phyloP scores from a whole-genome alignment of 139 green algal genomes.

The Tetraselmis striata region DNA sequence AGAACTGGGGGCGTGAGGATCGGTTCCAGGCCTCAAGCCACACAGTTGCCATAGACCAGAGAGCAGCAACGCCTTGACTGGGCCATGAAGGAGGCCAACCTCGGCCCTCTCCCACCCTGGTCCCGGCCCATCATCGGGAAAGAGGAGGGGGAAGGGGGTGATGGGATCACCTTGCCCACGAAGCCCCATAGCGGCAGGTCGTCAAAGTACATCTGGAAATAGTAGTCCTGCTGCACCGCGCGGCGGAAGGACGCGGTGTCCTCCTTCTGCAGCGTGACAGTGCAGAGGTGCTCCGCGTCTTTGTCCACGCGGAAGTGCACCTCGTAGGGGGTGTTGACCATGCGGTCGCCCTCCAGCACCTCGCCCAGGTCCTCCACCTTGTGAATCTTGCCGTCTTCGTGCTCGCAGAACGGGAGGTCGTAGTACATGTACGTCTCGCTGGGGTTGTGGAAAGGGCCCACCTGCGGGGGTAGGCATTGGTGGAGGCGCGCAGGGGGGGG shows the following conservation, averaged over 20 bases:
- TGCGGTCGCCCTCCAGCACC: constrained; percentile 10
- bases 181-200: constrained; percentile 97
- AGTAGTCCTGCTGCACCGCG: constrained; percentile 15
- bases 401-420: constrained; percentile 17
- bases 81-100: too few relatives aligned
- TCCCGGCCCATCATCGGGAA: too few relatives aligned
- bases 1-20: too few relatives aligned
- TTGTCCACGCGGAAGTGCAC: constrained; percentile 9
- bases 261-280: constrained; percentile 3
- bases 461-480: too few relatives aligned
- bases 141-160: too few relatives aligned
- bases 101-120: too few relatives aligned
- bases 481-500: too few relatives aligned
- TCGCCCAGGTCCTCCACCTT: constrained; percentile 9
- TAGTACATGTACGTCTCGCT: constrained; percentile 22
- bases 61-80: too few relatives aligned
- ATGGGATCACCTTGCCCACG: constrained; percentile 84
- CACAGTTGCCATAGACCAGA: too few relatives aligned
- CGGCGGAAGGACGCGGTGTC: constrained; percentile 3
- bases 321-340: constrained; percentile 2
- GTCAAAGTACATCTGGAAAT: constrained; percentile 52
- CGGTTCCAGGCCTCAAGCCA: too few relatives aligned
- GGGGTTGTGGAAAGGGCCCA: constrained; percentile 14
- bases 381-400: constrained; percentile 4
- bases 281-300: constrained; percentile 7